Conservation (phyloP, 1,284 basidiomycete genomes). For the Melampsora americana region DNA sequence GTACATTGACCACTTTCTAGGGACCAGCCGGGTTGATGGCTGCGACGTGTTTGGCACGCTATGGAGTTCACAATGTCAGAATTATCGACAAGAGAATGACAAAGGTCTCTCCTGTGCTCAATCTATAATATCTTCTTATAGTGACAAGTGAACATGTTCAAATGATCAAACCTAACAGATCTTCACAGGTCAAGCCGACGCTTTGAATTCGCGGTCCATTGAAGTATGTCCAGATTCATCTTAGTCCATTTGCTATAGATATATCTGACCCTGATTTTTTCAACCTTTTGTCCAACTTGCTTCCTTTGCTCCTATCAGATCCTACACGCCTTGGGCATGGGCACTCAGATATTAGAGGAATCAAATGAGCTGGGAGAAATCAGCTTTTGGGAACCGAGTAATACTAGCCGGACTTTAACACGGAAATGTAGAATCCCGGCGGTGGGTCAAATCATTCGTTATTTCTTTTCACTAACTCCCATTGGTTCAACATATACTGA, state of each 20-base stretch:
- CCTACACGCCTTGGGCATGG: constrained; percentile 39
- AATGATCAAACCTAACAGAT: neutral
- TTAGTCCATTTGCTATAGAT: too few species aligned
- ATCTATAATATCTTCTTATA: neutral
- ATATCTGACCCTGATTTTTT: neutral
- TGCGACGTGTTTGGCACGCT: neutral
- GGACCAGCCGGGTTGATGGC: constrained; percentile 9
- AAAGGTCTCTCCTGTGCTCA: neutral
- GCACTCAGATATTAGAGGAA: constrained; percentile 24
- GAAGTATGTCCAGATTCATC: constrained; percentile 12
- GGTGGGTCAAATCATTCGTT: neutral
- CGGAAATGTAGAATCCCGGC: constrained; percentile 32
- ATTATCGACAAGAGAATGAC: constrained; percentile 5
- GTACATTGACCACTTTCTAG: neutral
- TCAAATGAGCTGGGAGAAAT: constrained; percentile 32
- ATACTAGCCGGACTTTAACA: constrained; percentile 8
- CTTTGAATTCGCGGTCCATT: constrained; percentile 37
- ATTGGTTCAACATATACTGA: too few species aligned
- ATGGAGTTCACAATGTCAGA: constrained; percentile 11
- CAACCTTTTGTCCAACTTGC: neutral
- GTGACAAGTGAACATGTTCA: neutral
- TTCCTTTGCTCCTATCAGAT: constrained; percentile 3
- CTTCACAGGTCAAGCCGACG: constrained; percentile 44
- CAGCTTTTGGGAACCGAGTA: constrained; percentile 40
- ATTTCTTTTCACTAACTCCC: neutral